phyloP scores from a whole-genome alignment of 176 grass and related monocot species.

The Ananas comosus region DNA sequence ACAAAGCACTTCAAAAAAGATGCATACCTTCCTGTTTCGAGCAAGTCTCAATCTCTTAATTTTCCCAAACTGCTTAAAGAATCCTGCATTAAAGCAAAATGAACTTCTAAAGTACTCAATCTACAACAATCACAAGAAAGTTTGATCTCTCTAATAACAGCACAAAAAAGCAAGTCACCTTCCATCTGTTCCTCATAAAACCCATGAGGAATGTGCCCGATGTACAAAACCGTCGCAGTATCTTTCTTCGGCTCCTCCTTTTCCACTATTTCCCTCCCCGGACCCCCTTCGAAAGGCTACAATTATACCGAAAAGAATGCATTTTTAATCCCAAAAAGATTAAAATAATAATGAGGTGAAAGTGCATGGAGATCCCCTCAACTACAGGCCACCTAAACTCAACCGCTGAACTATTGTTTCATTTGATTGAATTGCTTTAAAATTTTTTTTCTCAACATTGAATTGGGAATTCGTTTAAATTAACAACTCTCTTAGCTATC shows the following conservation, averaged over 20 bases:
- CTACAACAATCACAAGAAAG: not conserved
- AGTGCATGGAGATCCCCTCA: no score
- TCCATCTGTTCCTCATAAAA: constrained; percentile 95
- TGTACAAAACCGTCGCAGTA: constrained; percentile 62
- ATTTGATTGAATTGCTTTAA: no score
- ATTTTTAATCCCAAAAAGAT: not conserved
- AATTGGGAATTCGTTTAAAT: no score
- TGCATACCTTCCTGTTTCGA: constrained; percentile 53
- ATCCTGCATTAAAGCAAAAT: constrained; percentile 29
- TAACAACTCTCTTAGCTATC: no score
- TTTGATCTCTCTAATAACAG: not conserved
- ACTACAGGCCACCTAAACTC: no score
- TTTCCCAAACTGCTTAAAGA: constrained; percentile 81
- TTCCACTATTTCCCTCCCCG: constrained; percentile 21
- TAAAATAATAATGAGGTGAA: not conserved
- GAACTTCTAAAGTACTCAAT: not conserved
- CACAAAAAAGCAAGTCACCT: constrained; percentile 24
- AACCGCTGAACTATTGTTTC: no score
- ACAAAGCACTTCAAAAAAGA: not conserved
- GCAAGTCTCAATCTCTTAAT: constrained; percentile 71
- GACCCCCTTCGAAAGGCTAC: constrained; percentile 64
- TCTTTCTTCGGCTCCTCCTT: constrained; percentile 43
- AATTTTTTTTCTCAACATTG: no score
- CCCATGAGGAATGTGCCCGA: constrained; percentile 89
- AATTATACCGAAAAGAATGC: not conserved